Base-by-base conservation (phyloP, 106 monocot species). In the Agapanthus africanus region DNA sequence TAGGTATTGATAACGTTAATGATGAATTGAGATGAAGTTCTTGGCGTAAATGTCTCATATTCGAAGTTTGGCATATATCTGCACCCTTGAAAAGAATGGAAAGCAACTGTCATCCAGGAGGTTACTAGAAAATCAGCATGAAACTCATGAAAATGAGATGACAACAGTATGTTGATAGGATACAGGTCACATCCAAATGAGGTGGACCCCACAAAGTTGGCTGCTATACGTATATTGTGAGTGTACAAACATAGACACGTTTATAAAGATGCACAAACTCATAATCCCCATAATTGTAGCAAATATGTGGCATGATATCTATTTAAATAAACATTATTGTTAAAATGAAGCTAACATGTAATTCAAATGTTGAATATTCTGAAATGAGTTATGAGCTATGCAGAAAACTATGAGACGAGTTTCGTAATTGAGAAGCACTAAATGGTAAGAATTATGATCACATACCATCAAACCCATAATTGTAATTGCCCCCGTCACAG, bases 381-480 rank as follows among this genome's bases (percentile, higher is more conserved):
- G 18, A 61, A 61, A 7, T 61, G 18, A 36, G n/a, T n/a, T n/a
- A n/a, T n/a, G n/a, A n/a, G n/a, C 7, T 61, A n/a, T 35, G 28
- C 28, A 56, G 25, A n/a, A 56, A 28, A 56, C 11, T 25, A 35
- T 36, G 33, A 36, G 19, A 61, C 56, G 19, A 52, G 25, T n/a
- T 16, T 61, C 36, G 13, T 30, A 31, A 11, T 57, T 57, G 56
- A 61, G 33, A 35, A 61, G 36, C 18, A 61, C 11, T n/a, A n/a
- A n/a, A n/a, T 19, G 35, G n/a, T 19, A 35, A 36, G 5, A 32
- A 33, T 40, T 14, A 23, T 10, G 16, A 26, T 51, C 23, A 27
- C 76, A 70, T 81, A 97, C 91, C 91, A 97, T 97, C 63, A 97
- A 91, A 69, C 91, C 88, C 62, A 76, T 76, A 73, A 97, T 97